Base-by-base conservation (phyloP, 1,284 basidiomycete species). In the Cronartium quercuum region DNA sequence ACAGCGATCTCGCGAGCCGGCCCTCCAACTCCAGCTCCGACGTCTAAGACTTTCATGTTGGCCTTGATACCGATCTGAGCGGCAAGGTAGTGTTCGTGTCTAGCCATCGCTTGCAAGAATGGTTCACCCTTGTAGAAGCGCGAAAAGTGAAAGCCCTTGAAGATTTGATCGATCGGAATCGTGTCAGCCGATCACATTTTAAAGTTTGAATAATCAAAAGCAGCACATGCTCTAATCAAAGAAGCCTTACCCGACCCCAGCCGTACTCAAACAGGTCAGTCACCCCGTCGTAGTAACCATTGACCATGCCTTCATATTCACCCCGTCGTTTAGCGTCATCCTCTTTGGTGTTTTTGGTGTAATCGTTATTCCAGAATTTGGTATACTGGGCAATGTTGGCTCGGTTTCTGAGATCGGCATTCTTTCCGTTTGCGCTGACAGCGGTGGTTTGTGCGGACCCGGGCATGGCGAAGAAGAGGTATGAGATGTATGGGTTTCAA, bases 61-160 rank as follows among this genome's bases (percentile, higher is more conserved):
- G 92, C 89, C 76, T 88, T 88, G 77, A 94, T 84, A 64, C 83
- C 82, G 88, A 95, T 93, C 81, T 91, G 87, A 6, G 89, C 84
- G 13, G 94, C 89, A 77, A 99, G 91, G 84, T 95, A 98, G 84
- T 99, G 95, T 84, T 99, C 95, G 82, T 98, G 95, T 69, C 96
- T 90, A 21, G 95, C 94, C 76, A 98, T 84, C 63, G 86, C 86
- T 81, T 87, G 86, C 77, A 84, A 83, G 82, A 98, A 98, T 0
- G 88, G 87, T 83, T 98, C 96, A 77, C 95, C 96, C 1, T 55
- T 51, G 51, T 75, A 75, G 86, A 96, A 98, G 55, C 96, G 92
- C 73, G 92, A 96, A 83, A 98, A 98, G 84, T 98, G 95, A 88
- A 98, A 98, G 62, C 90, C 94, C 76, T 89, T 85, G 6, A 87